These are phyloP conservation scores for Helichrysum umbraculigerum DNA, from an alignment of 129 eudicot genomes.

Conservation along the genomic window DNA sequence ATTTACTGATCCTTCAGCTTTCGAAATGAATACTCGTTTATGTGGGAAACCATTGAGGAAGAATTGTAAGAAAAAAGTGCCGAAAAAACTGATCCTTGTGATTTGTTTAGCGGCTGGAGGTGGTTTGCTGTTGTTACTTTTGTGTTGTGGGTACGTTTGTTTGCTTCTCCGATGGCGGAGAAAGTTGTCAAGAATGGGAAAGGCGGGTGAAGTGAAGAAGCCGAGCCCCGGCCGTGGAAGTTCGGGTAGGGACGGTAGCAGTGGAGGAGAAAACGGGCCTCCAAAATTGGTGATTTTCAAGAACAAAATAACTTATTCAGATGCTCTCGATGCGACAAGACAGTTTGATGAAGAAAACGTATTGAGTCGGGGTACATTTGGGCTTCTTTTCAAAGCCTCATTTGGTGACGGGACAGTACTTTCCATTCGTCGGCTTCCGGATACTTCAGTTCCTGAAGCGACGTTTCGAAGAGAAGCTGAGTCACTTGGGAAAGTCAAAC, in stretches of 20 bases:
- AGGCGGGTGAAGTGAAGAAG: slow-evolving; percentile 58
- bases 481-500: slow-evolving; percentile 71
- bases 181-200: slow-evolving; percentile 43
- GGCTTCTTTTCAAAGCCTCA: slow-evolving; percentile 74
- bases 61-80: slow-evolving; percentile 41
- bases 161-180: slow-evolving; percentile 58
- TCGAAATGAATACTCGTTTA: slow-evolving; percentile 43
- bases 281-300: slow-evolving; percentile 73
- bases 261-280: slow-evolving; percentile 58
- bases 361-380: slow-evolving; percentile 66
- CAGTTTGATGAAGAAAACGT: slow-evolving; percentile 88
- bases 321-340: slow-evolving; percentile 73
- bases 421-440: slow-evolving; percentile 73
- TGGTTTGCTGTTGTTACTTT: slow-evolving; percentile 41
- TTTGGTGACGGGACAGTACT: slow-evolving; percentile 81
- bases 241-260: slow-evolving; percentile 53
- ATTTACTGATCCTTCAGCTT: slow-evolving; percentile 65
- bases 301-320: slow-evolving; percentile 64
- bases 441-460: slow-evolving; percentile 49
- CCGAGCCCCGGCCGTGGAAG: slow-evolving; percentile 65
- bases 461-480: slow-evolving; percentile 71
- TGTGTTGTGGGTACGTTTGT: slow-evolving; percentile 64
- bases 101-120: slow-evolving; percentile 56
- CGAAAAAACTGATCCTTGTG: slow-evolving; percentile 52
- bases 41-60: slow-evolving; percentile 67